Evolutionary conservation across 768 basidiomycete genomes (phyloP).

Genomic region (Mycena floridula): DNA sequence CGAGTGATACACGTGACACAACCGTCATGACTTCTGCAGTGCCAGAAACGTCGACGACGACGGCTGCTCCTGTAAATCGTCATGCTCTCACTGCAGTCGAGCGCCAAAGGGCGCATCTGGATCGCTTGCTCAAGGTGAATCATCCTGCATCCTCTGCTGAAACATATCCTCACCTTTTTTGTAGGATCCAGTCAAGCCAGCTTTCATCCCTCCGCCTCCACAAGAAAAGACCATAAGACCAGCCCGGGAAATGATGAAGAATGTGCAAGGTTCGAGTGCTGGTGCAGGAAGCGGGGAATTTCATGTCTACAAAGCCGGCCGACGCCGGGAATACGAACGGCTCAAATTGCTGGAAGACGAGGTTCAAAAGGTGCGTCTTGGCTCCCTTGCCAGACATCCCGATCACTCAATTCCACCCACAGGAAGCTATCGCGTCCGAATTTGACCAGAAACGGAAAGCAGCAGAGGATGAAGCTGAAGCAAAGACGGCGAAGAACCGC

Average conservation of each 20-base stretch:
- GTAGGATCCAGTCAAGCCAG: constrained; percentile 84
- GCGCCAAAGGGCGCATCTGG: constrained; percentile 62
- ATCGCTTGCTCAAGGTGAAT: constrained; percentile 82
- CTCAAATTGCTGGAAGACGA: constrained; percentile 87
- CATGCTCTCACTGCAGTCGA: constrained; percentile 50
- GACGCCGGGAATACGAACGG: constrained; percentile 93
- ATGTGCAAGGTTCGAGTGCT: constrained; percentile 95
- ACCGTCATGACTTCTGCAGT: too few relatives aligned
- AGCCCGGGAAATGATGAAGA: constrained; percentile 97
- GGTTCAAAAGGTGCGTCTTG: constrained; percentile 65
- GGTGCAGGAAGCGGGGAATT: constrained; percentile 98
- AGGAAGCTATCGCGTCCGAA: constrained; percentile 70
- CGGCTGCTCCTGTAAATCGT: too few relatives aligned
- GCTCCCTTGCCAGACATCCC: too few relatives aligned
- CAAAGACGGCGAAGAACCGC: constrained; percentile 93
- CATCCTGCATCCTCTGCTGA: too few relatives aligned
- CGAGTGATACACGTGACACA: too few relatives aligned
- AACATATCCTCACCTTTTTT: too few relatives aligned
- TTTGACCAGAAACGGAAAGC: constrained; percentile 73
- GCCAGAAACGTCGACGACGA: too few relatives aligned
- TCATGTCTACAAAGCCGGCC: constrained; percentile 95
- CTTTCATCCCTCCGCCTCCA: constrained; percentile 70
- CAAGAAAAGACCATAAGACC: constrained; percentile 80
- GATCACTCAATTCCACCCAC: too few relatives aligned
- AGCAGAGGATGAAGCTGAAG: constrained; percentile 65